A percentile compares a stretch with the other conserved stretches of the same genome.
phyloP scores from a whole-genome alignment of 1,284 basidiomycete species.

The Trichosporon coremiiforme region DNA sequence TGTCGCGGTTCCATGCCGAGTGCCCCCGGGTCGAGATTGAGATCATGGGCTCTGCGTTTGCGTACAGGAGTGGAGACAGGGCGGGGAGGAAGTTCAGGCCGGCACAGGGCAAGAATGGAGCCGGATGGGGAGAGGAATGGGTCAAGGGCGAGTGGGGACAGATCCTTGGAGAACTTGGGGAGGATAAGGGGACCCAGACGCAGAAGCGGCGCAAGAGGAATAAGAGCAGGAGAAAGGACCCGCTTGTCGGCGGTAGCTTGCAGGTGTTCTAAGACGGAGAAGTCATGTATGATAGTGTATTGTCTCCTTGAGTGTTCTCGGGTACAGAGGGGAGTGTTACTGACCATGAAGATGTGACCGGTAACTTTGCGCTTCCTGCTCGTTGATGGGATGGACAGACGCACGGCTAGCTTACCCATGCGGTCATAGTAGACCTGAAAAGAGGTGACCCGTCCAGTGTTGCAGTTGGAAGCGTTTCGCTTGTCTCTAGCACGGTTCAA shows the following conservation, averaged over 20 bases:
- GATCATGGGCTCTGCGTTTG: constrained; percentile 56
- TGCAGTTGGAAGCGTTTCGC: too few relatives aligned
- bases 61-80: constrained; percentile 55
- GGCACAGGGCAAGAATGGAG: constrained; percentile 45
- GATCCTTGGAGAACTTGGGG: constrained; percentile 18
- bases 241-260: constrained; percentile 41
- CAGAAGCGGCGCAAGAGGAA: constrained; percentile 37
- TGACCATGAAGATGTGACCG: too few relatives aligned
- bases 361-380: too few relatives aligned
- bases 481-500: too few relatives aligned
- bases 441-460: too few relatives aligned
- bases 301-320: too few relatives aligned
- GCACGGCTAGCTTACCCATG: too few relatives aligned
- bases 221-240: constrained; percentile 51
- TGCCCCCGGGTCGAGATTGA: constrained; percentile 52
- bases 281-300: constrained; percentile 2
- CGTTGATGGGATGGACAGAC: too few relatives aligned
- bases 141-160: constrained; percentile 42
- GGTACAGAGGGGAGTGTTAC: too few relatives aligned
- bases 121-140: constrained; percentile 54
- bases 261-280: constrained; percentile 31
- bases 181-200: constrained; percentile 16
- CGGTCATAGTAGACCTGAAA: too few relatives aligned
- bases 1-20: constrained; percentile 19
- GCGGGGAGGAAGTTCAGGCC: constrained; percentile 58